Evolutionary conservation across 257 asterid species (phyloP), one percentile per base, ranked within the genome.

Genomic region (Fraxinus anomala): DNA sequence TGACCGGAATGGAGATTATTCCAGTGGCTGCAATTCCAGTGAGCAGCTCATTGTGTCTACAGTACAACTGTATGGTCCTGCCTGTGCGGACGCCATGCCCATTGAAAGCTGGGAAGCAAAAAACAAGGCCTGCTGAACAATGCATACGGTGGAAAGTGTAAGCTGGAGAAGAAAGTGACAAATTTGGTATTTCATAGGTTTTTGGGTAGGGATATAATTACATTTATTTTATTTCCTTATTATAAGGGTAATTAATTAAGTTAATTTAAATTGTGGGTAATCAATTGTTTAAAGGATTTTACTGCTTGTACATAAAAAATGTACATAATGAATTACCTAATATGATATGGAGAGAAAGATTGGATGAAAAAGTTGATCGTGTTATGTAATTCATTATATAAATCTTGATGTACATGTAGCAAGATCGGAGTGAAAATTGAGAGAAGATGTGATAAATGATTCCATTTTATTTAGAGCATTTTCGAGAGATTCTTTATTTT

Each of bases 1-100:
- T 96, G 56, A 96, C 98, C 19, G 97, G 99, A n/a, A 92, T 96
- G 11, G 88, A 85, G 78, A 93, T 96, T 0, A 88, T 80, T 72
- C 97, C 98, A 80, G 82, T 91, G 86, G 96, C 87, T 24, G 91
- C 82, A 80, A 96, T 96, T 76, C 99, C 98, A 0, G 24, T 87
- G 77, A 88, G 88, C 80, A 84, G 89, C 10, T 93, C 99, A 0
- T 63, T 95, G 86, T 95, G 99, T 80, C 81, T 93, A 79, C 98
- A 95, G 89, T 95, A 95, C 49, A 95, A 94, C 78, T 94, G 98
- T 74, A 92, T 92, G 98, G 97, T 92, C 28, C 86, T 81, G 28
- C 97, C 96, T 40, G 86, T 92, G 9, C 87, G 87, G 85, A 89
- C 97, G 66, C 92, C 97, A 5, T 94, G 98, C 79, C 98, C 99